phyloP scores from a whole-genome alignment of 192 early-diverging fungal genomes.

The Backusella sp. region DNA sequence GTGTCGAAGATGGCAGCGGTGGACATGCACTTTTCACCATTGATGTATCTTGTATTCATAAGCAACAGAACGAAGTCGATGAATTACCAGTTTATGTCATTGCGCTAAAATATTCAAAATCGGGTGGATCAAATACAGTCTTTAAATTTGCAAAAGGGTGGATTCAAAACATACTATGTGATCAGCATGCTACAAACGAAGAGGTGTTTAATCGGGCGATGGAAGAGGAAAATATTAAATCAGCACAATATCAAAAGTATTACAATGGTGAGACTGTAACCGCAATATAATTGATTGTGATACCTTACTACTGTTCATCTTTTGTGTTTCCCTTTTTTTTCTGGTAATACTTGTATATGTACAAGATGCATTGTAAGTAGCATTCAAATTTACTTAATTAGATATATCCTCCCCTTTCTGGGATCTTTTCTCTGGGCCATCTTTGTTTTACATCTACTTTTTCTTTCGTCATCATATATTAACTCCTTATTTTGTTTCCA shows the following conservation, averaged over 20 bases:
- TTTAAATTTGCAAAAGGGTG: slow-evolving; percentile 27
- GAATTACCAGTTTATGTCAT: slow-evolving; percentile 1
- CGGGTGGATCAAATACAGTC: slow-evolving; percentile 18
- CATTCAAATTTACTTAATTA: background rate
- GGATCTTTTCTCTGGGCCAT: background rate
- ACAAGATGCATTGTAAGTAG: background rate
- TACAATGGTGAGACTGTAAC: slow-evolving; percentile 4
- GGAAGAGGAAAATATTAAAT: background rate
- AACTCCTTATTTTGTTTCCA: background rate
- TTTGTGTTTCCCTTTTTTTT: background rate
- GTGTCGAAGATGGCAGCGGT: background rate
- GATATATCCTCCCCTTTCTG: background rate
- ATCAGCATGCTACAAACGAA: background rate
- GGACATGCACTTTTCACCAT: slow-evolving; percentile 17
- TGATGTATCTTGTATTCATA: slow-evolving; percentile 12
- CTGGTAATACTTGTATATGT: background rate
- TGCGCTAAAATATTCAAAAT: slow-evolving; percentile 12
- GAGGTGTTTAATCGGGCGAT: background rate
- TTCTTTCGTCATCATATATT: background rate
- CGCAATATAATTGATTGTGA: background rate
- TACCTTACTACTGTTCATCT: background rate
- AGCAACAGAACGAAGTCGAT: slow-evolving; percentile 2
- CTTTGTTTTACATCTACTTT: background rate
- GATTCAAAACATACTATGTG: slow-evolving; percentile 13
- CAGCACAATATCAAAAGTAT: slow-evolving; percentile 4